Evolutionary conservation across 306 rosid genomes (phyloP), one percentile per base, ranked within the genome.

Genomic region (Luffa aegyptiaca): DNA sequence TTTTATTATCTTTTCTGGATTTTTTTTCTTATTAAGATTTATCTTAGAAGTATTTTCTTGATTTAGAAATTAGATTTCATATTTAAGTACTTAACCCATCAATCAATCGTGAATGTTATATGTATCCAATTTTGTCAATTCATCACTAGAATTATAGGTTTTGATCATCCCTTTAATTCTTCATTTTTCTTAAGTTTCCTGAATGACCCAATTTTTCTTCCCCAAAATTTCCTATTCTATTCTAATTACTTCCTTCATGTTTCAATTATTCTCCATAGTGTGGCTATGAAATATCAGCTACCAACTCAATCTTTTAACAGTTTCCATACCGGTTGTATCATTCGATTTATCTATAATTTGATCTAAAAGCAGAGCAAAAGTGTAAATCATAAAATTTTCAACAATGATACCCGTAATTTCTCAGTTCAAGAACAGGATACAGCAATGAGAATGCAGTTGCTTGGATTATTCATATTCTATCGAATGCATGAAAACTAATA

Each of bases 391-490:
- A 31, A 26, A 49, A 26, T 73, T 73, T 39, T 73, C 9, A 31
- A 73, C 61, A 26, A 31, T 26, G 5, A 72, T 36, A 5, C 2
- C 5, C 20, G 18, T 26, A 20, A 13, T 72, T 36, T 65, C 48
- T 65, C 13, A 33, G 69, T 62, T 62, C 4, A 70, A 70, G 76
- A 52, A 70, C 18, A 71, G 41, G 76, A 71, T 71, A 71, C 57
- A 46, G 20, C 56, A 21, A 71, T 49, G n/a, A 7, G 76, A 71
- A 71, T 45, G 20, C 56, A 71, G 56, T 48, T 71, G n/a, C 57
- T 41, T 68, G 9, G 16, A 41, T 68, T 42, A 68, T 68, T 68
- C 73, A 66, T 66, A 68, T 68, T 68, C 52, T 48, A 73, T 48
- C 59, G 1, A 73, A 48, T 48, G 42, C 37, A 51, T 35, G 14